Base-by-base conservation (phyloP, 2,329 filamentous ascomycete species). In the Fusarium sp. region DNA sequence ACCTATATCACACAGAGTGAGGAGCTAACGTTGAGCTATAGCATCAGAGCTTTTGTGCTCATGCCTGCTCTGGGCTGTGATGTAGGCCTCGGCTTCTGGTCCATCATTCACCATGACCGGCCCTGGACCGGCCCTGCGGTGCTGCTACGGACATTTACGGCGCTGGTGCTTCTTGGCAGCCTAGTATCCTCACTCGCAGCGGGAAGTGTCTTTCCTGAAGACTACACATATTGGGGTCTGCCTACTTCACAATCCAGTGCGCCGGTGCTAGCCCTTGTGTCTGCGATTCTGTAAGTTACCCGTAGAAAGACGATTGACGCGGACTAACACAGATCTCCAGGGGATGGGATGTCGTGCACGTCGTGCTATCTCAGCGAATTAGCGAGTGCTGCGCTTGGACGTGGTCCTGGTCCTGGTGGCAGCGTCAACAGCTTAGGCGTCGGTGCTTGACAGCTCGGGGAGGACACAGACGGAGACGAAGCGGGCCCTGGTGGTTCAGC, bases 161-260 rank as follows among this genome's bases (percentile, higher is more conserved):
- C 76, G 5, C 49, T 72, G 13, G 68, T 68, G 15, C 76, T 78
- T 42, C 58, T 79, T n/a, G 69, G 71, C 15, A 52, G 77, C 26
- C 75, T 79, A 45, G 57, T 76, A 42, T 69, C 73, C n/a, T 78
- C 76, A 41, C 59, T 77, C 19, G 73, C 67, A 10, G 48, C 73
- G 31, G 70, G 75, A n/a, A 62, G 69, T n/a, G 75, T 76, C 24
- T 79, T 80, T 40, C 76, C 76, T 1, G 40, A 48, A 2, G 70
- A 69, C 3, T 78, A 77, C 40, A 68, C 71, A 1, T 79, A 76
- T 65, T 80, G 77, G 76, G 73, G 70, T 15, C 61, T 79, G 46
- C 26, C 61, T 36, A 57, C 68, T 6, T 58, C 59, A 19, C 70
- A 67, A 34, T 68, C 75, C 3, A 71, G 72, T 8, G 70, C 69